phyloP scores from a whole-genome alignment of 306 rosid species.

The Vicia sativa region DNA sequence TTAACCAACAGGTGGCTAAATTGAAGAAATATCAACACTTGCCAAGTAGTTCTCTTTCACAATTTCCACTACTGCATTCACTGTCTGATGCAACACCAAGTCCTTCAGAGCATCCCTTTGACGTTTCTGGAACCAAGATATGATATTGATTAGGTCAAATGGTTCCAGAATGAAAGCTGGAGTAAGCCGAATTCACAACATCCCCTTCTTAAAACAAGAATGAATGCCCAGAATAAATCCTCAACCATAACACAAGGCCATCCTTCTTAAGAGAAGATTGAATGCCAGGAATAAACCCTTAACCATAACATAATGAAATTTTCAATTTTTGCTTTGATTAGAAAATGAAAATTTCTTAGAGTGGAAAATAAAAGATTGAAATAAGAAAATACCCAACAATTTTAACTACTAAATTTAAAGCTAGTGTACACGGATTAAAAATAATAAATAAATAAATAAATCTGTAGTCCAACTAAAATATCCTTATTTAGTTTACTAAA shows the following conservation, averaged over 20 bases:
- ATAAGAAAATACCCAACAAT: background rate
- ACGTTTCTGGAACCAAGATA: slow-evolving; percentile 65
- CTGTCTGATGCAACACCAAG: slow-evolving; percentile 70
- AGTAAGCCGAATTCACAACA: background rate
- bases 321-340: background rate
- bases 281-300: slow-evolving; percentile 23
- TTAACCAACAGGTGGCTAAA: slow-evolving; percentile 25
- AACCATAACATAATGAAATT: background rate
- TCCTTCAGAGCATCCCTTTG: slow-evolving; percentile 54
- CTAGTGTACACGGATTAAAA: background rate
- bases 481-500: background rate
- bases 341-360: slow-evolving; percentile 5
- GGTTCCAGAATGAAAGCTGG: slow-evolving; percentile 22
- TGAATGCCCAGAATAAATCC: slow-evolving; percentile 23
- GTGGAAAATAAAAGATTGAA: slow-evolving; percentile 12
- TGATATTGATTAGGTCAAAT: slow-evolving; percentile 33
- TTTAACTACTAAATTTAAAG: background rate
- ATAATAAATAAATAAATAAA: slow-evolving; percentile 3
- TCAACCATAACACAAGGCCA: background rate
- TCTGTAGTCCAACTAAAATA: background rate
- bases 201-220: slow-evolving; percentile 19
- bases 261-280: slow-evolving; percentile 16
- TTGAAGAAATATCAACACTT: slow-evolving; percentile 46
- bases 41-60: slow-evolving; percentile 90
- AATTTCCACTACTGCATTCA: slow-evolving; percentile 77